Base-by-base conservation (phyloP, 1,284 basidiomycete genomes). In the Singerocomus rubriflavus region DNA sequence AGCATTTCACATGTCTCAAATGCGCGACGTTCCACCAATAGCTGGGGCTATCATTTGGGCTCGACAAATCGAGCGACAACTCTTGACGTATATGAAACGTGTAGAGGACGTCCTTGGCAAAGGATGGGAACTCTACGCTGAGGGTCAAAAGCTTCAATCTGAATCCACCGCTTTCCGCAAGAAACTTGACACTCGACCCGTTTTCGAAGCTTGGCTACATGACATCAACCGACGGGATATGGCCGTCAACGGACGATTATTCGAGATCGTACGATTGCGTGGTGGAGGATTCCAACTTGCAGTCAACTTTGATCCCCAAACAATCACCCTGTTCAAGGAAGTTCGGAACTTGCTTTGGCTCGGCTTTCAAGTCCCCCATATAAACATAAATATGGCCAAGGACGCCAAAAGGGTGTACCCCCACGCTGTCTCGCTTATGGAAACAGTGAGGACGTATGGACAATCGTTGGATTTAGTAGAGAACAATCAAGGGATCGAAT, bases 11-110 rank as follows among this genome's bases (percentile, higher is more conserved):
- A 97, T 98, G 93, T 91, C 93, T 0, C 93, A 98, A 70, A 91
- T 99, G 80, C 91, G 96, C 25, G 96, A 99, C 68, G 78, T 99
- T 11, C 95, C 96, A 4, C 93, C 95, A 17, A 97, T 99, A 49
- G 93, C 96, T 4, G 93, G 95, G 27, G 92, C 97, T 13, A 97
- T 99, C 69, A 92, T 98, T 63, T 99, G 97, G 96, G 96, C 96
- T 0, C 83, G 90, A 9, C 96, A 99, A 74, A 99, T 99, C 58
- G 96, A 98, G 65, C 85, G 94, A 7, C 97, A 99, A 69, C 82
- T 99, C 12, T 79, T 91, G 57, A 88, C 92, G 3, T 98, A 98
- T 74, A 98, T 99, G 94, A 97, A 95, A 70, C 91, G 95, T n/a
- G 96, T 99, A 46, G 95, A 98, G 67, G 96, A 98, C 67, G 97